Base-by-base conservation (phyloP, 768 basidiomycete genomes). In the Filobasidium wieringae region DNA sequence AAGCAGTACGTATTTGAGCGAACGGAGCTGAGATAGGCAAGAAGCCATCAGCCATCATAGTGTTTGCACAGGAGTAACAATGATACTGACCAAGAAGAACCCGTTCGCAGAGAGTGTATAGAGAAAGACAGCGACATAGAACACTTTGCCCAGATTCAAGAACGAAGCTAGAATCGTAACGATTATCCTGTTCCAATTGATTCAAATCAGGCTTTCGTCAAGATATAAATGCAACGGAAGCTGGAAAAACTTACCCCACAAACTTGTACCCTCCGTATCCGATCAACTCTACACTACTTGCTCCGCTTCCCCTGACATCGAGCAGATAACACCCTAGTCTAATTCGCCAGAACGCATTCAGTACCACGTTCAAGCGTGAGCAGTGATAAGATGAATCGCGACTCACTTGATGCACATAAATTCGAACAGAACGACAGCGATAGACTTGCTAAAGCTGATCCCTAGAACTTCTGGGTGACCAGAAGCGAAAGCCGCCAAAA, bases 201-300 rank as follows among this genome's bases (percentile, higher is more conserved):
- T n/a, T n/a, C n/a, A 9, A 22, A 19, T 26, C 19, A n/a, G n/a
- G 22, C 37, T 26, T 26, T 17, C 7, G 19, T n/a, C n/a, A 40
- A 15, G 31, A 31, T 26, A 6, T 26, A 41, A 36, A 36, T 34
- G 29, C 12, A 22, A 17, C 57, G 27, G 15, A n/a, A 22, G 39
- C 47, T 33, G 19, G 33, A 29, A 37, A 0, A 2, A 76, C 83
- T 29, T 63, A 90, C 89, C 89, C 93, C 29, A 96, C 88, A 66
- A 99, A 97, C 70, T 99, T 97, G 76, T 97, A 97, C 0, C 95
- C 93, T 4, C 85, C 87, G 69, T 96, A 97, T 0, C 92, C 87
- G 30, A 95, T 75, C 49, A 97, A 74, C 68, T 81, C 79, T 26
- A 80, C 79, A 1, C 78, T 79, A 39, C 77, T 80, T 0, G 83